These are phyloP conservation scores for Starmerella apicola DNA, from an alignment of 805 yeast genomes.

Conservation along the genomic window DNA sequence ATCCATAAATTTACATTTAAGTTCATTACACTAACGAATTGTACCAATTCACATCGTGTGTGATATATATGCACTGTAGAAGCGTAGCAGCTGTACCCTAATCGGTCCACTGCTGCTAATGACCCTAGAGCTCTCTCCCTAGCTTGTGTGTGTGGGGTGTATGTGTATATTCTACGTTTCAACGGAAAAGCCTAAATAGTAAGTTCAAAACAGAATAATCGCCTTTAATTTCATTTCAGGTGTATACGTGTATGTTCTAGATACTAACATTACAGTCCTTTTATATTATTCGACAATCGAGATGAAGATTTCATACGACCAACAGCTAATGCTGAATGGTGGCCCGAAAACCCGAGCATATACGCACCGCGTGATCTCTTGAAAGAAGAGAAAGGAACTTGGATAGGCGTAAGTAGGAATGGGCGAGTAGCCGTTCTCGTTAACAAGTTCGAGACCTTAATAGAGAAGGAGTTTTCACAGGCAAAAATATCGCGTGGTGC, in stretches of 20 bases:
- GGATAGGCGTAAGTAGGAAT: slow-evolving; percentile 70
- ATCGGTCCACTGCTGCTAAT: no score
- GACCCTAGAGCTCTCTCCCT: no score
- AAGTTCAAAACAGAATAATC: slow-evolving; percentile 16
- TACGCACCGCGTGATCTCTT: slow-evolving; percentile 67
- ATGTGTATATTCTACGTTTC: slow-evolving; percentile 78
- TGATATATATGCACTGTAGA: no score
- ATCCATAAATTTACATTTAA: neutral
- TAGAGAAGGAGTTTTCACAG: slow-evolving; percentile 21
- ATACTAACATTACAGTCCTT: slow-evolving; percentile 31
- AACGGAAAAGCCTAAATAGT: slow-evolving; percentile 54
- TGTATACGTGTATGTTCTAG: no score
- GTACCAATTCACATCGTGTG: no score
- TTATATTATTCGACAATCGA: slow-evolving; percentile 68
- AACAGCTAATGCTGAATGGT: slow-evolving; percentile 45
- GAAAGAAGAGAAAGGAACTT: slow-evolving; percentile 68
- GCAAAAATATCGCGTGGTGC: slow-evolving; percentile 41
- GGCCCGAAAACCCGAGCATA: slow-evolving; percentile 32
- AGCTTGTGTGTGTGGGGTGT: no score
- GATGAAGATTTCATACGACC: slow-evolving; percentile 74
- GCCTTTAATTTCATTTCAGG: neutral
- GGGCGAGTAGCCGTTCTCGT: slow-evolving; percentile 58
- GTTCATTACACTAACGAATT: neutral
- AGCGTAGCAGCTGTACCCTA: no score
- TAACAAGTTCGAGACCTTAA: slow-evolving; percentile 53